Base-by-base conservation (phyloP, 2,329 filamentous ascomycete species). In the Aspergillus sp. region DNA sequence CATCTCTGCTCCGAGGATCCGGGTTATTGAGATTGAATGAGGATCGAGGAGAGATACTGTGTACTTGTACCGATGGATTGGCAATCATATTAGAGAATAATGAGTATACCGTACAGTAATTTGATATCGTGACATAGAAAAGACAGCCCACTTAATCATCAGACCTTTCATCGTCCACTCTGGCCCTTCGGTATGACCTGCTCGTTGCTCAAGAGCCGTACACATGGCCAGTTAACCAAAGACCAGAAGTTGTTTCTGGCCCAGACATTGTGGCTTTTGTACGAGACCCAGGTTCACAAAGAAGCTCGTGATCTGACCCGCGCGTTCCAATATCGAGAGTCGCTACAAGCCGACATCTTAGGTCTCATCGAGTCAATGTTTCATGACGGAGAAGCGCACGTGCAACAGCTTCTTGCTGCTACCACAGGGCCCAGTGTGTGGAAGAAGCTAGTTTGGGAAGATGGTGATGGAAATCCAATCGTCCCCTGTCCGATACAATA, bases 401-500 rank as follows among this genome's bases (percentile, higher is more conserved):
- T 42, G 14, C 36, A 42, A 42, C 4, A n/a, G 36, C 36, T 42
- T 6, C 12, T 42, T 6, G 36, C 36, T 7, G 14, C 14, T 42
- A 11, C 36, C 36, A 6, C 36, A 42, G 36, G 6, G 6, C 36
- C 36, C 7, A 7, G n/a, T 6, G 36, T 7, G 14, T 42, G 36
- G 36, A n/a, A n/a, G 6, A 42, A n/a, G 14, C 4, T 42, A 42
- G 36, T 42, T n/a, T 4, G 14, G 12, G 36, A 42, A n/a, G 36
- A 42, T 42, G 36, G 6, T n/a, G 16, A 42, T 6, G 36, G 36
- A n/a, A 42, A 42, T 4, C 36, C 36, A 6, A 16, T n/a, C 14
- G 36, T n/a, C 1, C 4, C 54, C 31, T 68, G 60, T 45, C 61
- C 64, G 10, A 26, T 67, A 49, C 11, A 56, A 6, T 68, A 65